Base-by-base conservation (phyloP, 1,139 yeast species). In the Yamadazyma blattariae region DNA sequence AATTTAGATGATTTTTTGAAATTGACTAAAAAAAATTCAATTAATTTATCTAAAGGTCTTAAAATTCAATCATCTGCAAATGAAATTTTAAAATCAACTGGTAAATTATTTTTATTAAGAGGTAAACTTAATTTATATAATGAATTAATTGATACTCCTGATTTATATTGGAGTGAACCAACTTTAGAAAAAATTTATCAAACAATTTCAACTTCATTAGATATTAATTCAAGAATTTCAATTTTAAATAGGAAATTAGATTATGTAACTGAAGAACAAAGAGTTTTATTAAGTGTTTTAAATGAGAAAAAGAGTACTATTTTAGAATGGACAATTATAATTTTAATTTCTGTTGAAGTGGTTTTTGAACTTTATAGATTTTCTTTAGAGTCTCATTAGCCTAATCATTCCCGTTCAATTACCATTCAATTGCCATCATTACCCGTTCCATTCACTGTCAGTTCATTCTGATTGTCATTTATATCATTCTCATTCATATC, bases 101-200 rank as follows among this genome's bases (percentile, higher is more conserved):
- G 96, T 0, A 68, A 80, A 38, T 64, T 89, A 21, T 75, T 89
- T 39, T 64, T 84, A 31, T 66, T 89, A 15, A 65, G 97, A 39
- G 96, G 95, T 1, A 83, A 83, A 47, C 68, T 89, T 43, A 89
- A 89, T 49, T 61, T 89, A 30, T 87, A 89, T 56, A 82, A 92
- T n/a, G 96, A 89, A 51, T 70, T 89, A 37, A 87, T 87, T 29
- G 97, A 89, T 50, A 87, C 95, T 0, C 97, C 97, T 0, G 97
- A 89, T 55, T 60, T 88, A 31, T 89, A 88, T 58, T 89, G 97
- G 97, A 77, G 88, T 35, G 96, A 88, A 50, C 95, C 96, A 1
- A 77, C 79, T 25, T 64, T 89, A 36, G 97, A 89, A 52, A 71
- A 71, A 36, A 77, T 88, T 13, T 89, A 87, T 57, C 74, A 80